Percentiles rank a stretch among this genome's conserved stretches.
phyloP scores from a whole-genome alignment of 164 flowering plant species.

The Brasenia schreberi region DNA sequence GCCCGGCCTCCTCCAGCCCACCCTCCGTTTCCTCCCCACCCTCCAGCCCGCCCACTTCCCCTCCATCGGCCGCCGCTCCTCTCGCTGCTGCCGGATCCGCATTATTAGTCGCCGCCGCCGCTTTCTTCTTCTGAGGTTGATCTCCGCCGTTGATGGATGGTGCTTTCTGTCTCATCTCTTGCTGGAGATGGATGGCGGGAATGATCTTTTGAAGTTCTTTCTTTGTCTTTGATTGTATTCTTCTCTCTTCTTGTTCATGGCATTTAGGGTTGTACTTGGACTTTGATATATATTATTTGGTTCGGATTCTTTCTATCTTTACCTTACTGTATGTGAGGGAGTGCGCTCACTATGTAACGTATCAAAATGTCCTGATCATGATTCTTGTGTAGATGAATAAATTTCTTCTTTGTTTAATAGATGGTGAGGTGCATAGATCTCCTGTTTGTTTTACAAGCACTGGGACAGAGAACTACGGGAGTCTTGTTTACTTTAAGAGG shows the following conservation, averaged over 20 bases:
- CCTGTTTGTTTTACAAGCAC: background rate
- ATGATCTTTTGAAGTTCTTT: background rate
- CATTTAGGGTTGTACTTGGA: background rate
- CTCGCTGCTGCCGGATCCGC: constrained; percentile 2
- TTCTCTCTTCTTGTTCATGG: background rate
- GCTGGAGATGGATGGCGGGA: background rate
- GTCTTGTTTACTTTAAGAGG: background rate
- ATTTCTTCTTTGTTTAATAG: too few relatives aligned
- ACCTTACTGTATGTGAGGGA: background rate
- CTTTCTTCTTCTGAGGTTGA: background rate
- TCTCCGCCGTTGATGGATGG: background rate
- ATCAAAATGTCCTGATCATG: background rate
- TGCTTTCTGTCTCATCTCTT: background rate
- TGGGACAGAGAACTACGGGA: background rate
- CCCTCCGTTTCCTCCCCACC: background rate
- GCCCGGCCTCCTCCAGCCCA: background rate
- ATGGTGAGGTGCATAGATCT: too few relatives aligned
- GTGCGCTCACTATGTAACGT: background rate
- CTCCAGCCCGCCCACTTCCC: background rate
- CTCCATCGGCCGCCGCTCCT: background rate
- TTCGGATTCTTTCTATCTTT: background rate
- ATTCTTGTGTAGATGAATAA: background rate
- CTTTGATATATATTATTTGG: background rate
- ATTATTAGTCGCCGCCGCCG: background rate
- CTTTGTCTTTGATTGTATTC: background rate